Evolutionary conservation across 2,329 filamentous ascomycete genomes (phyloP), one percentile per base, ranked within the genome.

Genomic region (Gaeumannomyces tritici): DNA sequence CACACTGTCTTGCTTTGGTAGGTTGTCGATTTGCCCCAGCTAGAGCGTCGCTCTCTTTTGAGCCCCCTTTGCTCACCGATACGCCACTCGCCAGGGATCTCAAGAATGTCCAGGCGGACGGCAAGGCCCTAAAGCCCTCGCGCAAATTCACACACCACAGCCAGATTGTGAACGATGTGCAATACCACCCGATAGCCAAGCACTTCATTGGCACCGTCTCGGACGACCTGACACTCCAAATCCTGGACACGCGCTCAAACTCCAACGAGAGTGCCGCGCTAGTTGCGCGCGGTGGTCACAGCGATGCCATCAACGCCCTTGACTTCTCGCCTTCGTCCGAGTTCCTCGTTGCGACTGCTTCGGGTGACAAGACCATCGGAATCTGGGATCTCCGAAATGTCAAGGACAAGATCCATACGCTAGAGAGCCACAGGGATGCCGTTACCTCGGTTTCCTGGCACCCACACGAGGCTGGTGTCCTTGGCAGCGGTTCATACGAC

Each of bases 391-490:
- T 99, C 64, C 88, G 95, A 66, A 96, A 96, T 71, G 83, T 96
- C 63, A 93, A 91, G 73, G 85, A 90, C 67, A 96, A 93, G 76
- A 83, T 98, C 3, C 93, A 99, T 78, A 89, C 89, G 0, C 83
- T 97, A 3, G 90, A 96, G 72, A 91, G 90, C 58, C 95, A 99
- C 75, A 86, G 83, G 63, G 92, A 96, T 70, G 88, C 90, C 27
- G 93, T 99, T 62, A 96, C 93, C 6, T 96, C 92, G 11, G 80
- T 99, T 57, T 86, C 92, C 47, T 99, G 95, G 95, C 93, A 99
- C 76, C 96, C 96, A 0, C 88, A 89, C 56, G 93, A 99, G 73
- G 86, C 90, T 63, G 86, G 90, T 42, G 90, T 99, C 64, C 80
- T 99, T 29, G 95, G 91, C 62, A 97, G 92, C 70, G 91, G 89